Conservation (phyloP, 306 rosid species). For the Castanopsis chinensis region DNA sequence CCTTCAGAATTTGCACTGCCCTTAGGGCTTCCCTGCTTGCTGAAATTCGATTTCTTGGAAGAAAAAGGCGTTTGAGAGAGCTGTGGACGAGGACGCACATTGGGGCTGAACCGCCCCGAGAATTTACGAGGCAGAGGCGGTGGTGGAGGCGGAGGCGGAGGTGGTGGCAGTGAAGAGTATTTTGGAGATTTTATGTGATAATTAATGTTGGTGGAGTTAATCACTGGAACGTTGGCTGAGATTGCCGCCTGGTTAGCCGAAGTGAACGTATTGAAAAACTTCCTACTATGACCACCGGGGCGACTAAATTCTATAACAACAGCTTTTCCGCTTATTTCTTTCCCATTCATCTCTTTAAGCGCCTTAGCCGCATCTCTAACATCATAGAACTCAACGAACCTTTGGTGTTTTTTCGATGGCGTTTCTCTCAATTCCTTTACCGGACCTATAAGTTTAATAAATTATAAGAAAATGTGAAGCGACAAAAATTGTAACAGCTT, state of each 20-base stretch:
- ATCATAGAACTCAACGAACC: constrained; percentile 82
- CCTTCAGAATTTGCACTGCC: not conserved
- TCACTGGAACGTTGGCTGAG: not conserved
- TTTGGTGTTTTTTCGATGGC: constrained; percentile 66
- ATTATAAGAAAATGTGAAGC: not conserved
- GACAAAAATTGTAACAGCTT: not conserved
- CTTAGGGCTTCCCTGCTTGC: constrained; percentile 9
- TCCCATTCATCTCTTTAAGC: constrained; percentile 68
- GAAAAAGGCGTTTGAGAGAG: constrained; percentile 23
- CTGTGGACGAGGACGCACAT: constrained; percentile 16
- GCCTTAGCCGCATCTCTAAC: constrained; percentile 74
- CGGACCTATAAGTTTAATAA: constrained; percentile 38
- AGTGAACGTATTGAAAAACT: constrained; percentile 26
- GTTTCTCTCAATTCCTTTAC: constrained; percentile 81
- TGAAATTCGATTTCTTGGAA: constrained; percentile 1
- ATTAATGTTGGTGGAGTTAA: not conserved
- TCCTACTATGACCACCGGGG: constrained; percentile 60
- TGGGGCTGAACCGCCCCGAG: constrained; percentile 16
- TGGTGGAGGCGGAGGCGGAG: not conserved
- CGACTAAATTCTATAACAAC: constrained; percentile 68
- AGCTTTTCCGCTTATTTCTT: constrained; percentile 50
- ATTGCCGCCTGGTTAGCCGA: not conserved
- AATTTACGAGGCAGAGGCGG: constrained; percentile 8
- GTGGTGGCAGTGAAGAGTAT: constrained; percentile 6
- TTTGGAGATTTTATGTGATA: constrained; percentile 4